These are phyloP conservation scores for Suillus tomentosus DNA, from an alignment of 768 basidiomycete species.

Conservation along the genomic window DNA sequence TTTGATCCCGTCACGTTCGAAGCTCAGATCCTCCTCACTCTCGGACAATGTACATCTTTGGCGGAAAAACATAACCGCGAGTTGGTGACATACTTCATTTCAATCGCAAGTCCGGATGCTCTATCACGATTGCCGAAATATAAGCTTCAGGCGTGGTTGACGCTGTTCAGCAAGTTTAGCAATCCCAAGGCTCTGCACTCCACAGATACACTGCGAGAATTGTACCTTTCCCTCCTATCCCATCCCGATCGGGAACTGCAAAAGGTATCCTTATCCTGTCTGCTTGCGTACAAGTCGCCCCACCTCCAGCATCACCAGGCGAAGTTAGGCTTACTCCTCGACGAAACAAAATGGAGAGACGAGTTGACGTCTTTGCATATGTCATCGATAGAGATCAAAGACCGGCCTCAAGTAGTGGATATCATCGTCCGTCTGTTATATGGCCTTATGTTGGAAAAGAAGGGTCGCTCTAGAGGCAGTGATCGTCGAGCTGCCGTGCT, in stretches of 20 bases:
- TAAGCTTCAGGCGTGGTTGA: constrained; percentile 76
- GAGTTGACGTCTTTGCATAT: constrained; percentile 75
- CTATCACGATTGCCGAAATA: constrained; percentile 51
- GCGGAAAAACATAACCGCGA: constrained; percentile 88
- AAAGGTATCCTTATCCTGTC: constrained; percentile 69
- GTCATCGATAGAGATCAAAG: constrained; percentile 51
- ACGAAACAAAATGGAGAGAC: constrained; percentile 89
- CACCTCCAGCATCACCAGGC: constrained; percentile 56
- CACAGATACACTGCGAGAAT: constrained; percentile 58
- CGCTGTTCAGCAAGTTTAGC: constrained; percentile 83
- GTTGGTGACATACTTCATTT: constrained; percentile 84
- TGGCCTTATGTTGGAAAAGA: constrained; percentile 84
- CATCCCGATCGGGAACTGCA: constrained; percentile 85
- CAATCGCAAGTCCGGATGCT: constrained; percentile 42
- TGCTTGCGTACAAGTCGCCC: constrained; percentile 80
- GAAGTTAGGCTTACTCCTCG: constrained; percentile 69
- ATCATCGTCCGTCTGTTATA: constrained; percentile 77
- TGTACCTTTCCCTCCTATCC: constrained; percentile 78
- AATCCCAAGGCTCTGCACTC: constrained; percentile 90
- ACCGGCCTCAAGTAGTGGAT: constrained; percentile 68
- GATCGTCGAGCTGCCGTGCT: constrained; percentile 76
- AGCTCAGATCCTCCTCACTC: constrained; percentile 68
- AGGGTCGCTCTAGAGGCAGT: constrained; percentile 65
- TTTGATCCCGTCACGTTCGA: constrained; percentile 82
- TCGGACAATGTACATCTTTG: constrained; percentile 68